Base-by-base conservation (phyloP, 257 asterid genomes). In the Eucommia ulmoides region DNA sequence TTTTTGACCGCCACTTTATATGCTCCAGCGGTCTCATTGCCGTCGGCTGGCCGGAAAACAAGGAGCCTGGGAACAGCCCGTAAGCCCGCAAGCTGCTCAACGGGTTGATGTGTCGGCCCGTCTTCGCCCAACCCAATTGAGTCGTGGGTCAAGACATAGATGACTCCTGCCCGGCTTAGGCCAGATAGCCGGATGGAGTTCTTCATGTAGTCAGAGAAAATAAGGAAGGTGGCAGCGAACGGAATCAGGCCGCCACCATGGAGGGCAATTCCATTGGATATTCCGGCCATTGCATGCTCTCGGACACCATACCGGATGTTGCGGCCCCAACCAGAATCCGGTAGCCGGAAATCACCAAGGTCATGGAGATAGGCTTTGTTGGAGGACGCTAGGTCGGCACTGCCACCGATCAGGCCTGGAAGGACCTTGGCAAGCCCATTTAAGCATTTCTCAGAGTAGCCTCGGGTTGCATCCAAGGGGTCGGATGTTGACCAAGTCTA, bases 41-140 rank as follows among this genome's bases (percentile, higher is more conserved):
- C 54, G 4, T 50, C 54, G 9, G 54, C 54, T 24, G 54, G 54
- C 18, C 54, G 54, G 44, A 50, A 42, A 41, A 50, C 26, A 19
- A 50, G 20, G 21, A 50, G 19, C 22, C 35, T 52, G 8, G 56
- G 56, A 24, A 52, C 35, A 1, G 45, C 45, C 16, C 56, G 46
- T 12, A 52, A 33, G 22, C 56, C 35, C 20, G 56, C 45, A 19
- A 52, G 22, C 8, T 52, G 56, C 47, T 52, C 56, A 14, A 52
- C n/a, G 20, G 56, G 56, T 22, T 52, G 56, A 21, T 52, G 56
- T 6, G 56, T 52, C 1, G 56, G 56, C 8, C 56, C 56, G n/a
- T 52, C 56, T 20, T 52, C 56, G 12, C 56, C 56, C 12, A 52
- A 47, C 8, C 56, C 56, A 21, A 52, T 52, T 1, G 56, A 52